These are phyloP conservation scores for Cairneyella variabilis DNA, from an alignment of 495 filamentous ascomycete genomes.

Conservation along the genomic window DNA sequence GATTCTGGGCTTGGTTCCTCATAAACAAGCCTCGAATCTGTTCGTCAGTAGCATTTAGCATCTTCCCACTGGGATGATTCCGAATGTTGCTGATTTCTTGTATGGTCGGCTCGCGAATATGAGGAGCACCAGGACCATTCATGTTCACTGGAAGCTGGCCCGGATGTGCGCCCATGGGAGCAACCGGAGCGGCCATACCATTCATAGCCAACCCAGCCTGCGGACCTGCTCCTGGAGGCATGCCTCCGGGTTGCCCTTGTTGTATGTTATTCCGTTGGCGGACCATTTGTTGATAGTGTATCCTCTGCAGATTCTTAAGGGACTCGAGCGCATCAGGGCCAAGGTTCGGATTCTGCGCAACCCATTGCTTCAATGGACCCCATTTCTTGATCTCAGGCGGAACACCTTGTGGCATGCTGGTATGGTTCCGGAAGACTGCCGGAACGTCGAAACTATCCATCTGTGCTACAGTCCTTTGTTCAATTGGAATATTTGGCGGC, in stretches of 20 bases:
- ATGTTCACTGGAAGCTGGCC: constrained; percentile 12
- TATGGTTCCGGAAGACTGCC: constrained; percentile 6
- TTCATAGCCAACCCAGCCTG: constrained; percentile 26
- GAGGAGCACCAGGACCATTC: constrained; percentile 25
- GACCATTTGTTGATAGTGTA: constrained; percentile 47
- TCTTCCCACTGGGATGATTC: constrained; percentile 33
- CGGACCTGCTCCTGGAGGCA: constrained; percentile 35
- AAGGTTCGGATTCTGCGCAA: constrained; percentile 41
- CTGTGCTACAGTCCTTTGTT: constrained; percentile 10
- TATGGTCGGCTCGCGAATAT: constrained; percentile 33
- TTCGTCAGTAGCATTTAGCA: constrained; percentile 46
- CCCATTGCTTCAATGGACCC: constrained; percentile 66
- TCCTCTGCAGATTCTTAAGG: constrained; percentile 48
- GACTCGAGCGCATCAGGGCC: constrained; percentile 37
- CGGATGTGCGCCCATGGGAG: constrained; percentile 20
- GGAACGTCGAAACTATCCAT: constrained; percentile 27
- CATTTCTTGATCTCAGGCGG: constrained; percentile 66
- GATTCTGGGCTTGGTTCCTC: constrained; percentile 20
- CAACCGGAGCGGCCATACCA: constrained; percentile 27
- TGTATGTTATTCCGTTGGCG: constrained; percentile 23
- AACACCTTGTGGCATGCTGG: constrained; percentile 35
- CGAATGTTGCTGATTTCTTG: constrained; percentile 46
- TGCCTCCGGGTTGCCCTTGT: constrained; percentile 19
- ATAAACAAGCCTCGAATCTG: constrained; percentile 41
- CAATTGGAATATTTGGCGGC: neutral